Evolutionary conservation across 2,329 filamentous ascomycete species (phyloP), one percentile per base, ranked within the genome.

Genomic region (Dactylellina haptotyla): DNA sequence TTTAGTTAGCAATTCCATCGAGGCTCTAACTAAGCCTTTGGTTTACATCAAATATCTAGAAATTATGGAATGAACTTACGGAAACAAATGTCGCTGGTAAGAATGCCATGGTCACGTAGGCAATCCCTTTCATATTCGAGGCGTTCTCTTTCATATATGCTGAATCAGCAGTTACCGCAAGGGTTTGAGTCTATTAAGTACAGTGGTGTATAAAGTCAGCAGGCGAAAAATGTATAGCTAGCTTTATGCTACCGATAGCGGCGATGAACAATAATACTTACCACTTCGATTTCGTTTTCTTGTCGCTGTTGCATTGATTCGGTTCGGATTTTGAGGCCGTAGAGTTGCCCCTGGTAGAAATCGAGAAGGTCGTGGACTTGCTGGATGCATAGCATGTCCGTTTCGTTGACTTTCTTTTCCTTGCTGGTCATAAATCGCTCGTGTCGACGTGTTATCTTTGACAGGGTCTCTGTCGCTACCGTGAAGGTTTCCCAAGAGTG

Each of bases 31-130:
- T n/a, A n/a, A n/a, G n/a, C n/a, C n/a, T n/a, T n/a, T n/a, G n/a
- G n/a, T n/a, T n/a, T n/a, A n/a, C n/a, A n/a, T n/a, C n/a, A n/a
- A n/a, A n/a, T 51, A 9, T 4, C 14, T 28, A 48, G 43, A 28
- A n/a, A 20, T 57, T 25, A 25, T 18, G 14, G 18, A 30, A 37
- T 3, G 20, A 39, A 48, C 41, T 46, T 46, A 66, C 62, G 10
- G 62, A 66, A 39, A 66, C 41, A 32, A 66, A 66, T 39, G 62
- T 66, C 14, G 62, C 62, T 20, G 62, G 51, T 10, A 66, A 46
- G 14, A 66, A 66, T 3, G 45, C 41, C 8, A 46, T 48, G 12
- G 51, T 50, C 16, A 57, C 9, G 9, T 6, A 20, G 1, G 62
- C 62, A 20, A 66, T 50, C 14, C n/a, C n/a, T 32, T 66, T 57